Base-by-base conservation (phyloP, 176 grass and related monocot species). In the Carex myosuroides region DNA sequence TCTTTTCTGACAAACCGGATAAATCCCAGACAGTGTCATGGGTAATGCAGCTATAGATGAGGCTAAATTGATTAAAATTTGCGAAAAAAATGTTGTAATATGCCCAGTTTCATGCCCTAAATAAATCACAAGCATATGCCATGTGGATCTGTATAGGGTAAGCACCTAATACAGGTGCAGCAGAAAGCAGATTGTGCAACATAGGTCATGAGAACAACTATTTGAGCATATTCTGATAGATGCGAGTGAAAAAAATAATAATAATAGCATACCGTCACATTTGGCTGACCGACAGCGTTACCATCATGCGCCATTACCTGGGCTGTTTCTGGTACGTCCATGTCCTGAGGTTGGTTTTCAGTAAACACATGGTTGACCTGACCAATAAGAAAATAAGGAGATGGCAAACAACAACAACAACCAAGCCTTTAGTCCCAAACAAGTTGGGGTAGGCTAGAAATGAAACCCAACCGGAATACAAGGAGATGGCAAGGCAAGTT, bases 281-380 rank as follows among this genome's bases (percentile, higher is more conserved):
- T 83, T 50, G 42, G 62, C 21, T 83, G 81, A 53, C 81, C 13
- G 18, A n/a, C 61, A 41, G 60, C 26, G 1, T 14, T 18, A 66
- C 59, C 79, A 64, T 69, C 81, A 3, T 69, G 60, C 2, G 9
- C 61, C 41, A 66, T 24, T 29, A 41, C 64, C 81, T 83, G 81
- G 16, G 60, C 60, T 67, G 81, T 66, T 66, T 83, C 81, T 83
- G 33, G 20, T 17, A 52, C 60, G 35, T 69, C 62, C 60, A 53
- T 54, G 61, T 44, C 61, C 64, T 69, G 81, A 83, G 62, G 64
- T 54, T 29, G 81, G 60, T 83, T 83, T 21, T 52, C 81, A 11
- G 24, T 83, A 12, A 83, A 46, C 10, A 69, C 22, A 83, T 83
- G 62, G 81, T 83, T 68, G 12, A 83, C 81, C 81, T 83, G 21